Conservation (phyloP, 306 rosid genomes). For the Rubus parviflorus region DNA sequence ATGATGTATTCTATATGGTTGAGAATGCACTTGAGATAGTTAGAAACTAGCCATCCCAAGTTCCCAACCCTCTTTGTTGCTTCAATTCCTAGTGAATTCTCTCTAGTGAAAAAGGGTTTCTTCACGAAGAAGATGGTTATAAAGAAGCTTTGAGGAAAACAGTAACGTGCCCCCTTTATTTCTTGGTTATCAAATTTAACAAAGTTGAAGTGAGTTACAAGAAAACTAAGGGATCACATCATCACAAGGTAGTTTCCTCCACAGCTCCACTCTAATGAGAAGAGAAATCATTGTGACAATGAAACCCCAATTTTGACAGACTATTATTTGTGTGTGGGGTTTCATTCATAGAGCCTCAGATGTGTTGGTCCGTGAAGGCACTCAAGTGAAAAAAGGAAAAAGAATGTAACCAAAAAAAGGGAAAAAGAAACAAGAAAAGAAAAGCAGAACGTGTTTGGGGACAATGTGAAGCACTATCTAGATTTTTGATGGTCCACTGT, state of each 20-base stretch:
- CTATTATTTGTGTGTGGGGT: not conserved
- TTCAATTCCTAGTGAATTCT: not conserved
- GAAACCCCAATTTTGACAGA: not conserved
- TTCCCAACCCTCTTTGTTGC: not conserved
- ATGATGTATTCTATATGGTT: not conserved
- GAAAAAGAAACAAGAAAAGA: not conserved
- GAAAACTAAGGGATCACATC: conserved; percentile 11
- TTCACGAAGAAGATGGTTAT: conserved; percentile 13
- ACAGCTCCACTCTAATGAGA: not conserved
- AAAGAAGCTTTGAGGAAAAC: conserved; percentile 14
- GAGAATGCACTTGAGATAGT: not conserved
- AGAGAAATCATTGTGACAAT: conserved; percentile 2
- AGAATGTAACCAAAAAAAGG: not conserved
- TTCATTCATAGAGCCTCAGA: not conserved
- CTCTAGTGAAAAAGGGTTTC: not conserved
- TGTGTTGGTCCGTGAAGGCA: not conserved
- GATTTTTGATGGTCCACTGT: conserved; percentile 25
- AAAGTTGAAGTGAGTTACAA: conserved; percentile 7
- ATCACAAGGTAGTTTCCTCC: not conserved
- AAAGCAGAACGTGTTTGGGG: not conserved
- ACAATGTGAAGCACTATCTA: not conserved
- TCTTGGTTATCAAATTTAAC: not conserved
- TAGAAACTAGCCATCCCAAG: not conserved
- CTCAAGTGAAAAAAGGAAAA: not conserved
- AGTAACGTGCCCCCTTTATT: not conserved